Evolutionary conservation across 2,329 filamentous ascomycete species (phyloP), one percentile per base, ranked within the genome.

Genomic region (Phialophora macrospora): DNA sequence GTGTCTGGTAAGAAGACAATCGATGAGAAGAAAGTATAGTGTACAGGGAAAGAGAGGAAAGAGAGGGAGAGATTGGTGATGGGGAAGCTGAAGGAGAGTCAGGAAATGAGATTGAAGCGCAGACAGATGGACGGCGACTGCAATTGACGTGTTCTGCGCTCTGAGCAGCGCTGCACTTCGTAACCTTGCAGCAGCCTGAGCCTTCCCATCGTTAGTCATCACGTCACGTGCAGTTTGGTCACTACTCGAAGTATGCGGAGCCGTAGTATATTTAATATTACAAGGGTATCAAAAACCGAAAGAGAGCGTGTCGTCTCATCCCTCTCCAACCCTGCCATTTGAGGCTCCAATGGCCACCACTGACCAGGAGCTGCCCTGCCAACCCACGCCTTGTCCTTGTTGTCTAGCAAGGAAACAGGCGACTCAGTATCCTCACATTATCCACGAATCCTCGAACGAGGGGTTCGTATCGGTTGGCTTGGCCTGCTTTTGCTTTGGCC

Each of bases 401-500:
- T 20, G 58, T 9, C 58, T 26, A 38, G 26, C 38, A 49, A 59
- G n/a, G 14, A 67, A 64, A 24, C 63, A 62, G 49, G 62, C 79
- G 76, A 58, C 79, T 80, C 63, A 83, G 71, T 20, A 82, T 72
- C 61, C 81, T 75, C 26, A 82, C 76, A 68, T 83, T 83, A 74
- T 83, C 80, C 70, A 83, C 75, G 66, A 83, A 82, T 1, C 80
- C 80, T 65, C 80, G 80, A 32, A 83, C 74, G 3, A 83, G 72
- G 2, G 80, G 77, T 68, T 81, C 78, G 65, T 82, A 82, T 54
- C 78, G 75, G 59, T 73, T 75, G 2, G 75, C 74, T 65, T 80
- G 75, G 2, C 76, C 74, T 0, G 73, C 71, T 64, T 77, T 74
- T 24, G 77, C 76, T 24, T 81, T 76, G 26, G 79, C 75, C 14